These are phyloP conservation scores for Pleomassaria siparia DNA, from an alignment of 2,329 filamentous ascomycete genomes.

Conservation along the genomic window DNA sequence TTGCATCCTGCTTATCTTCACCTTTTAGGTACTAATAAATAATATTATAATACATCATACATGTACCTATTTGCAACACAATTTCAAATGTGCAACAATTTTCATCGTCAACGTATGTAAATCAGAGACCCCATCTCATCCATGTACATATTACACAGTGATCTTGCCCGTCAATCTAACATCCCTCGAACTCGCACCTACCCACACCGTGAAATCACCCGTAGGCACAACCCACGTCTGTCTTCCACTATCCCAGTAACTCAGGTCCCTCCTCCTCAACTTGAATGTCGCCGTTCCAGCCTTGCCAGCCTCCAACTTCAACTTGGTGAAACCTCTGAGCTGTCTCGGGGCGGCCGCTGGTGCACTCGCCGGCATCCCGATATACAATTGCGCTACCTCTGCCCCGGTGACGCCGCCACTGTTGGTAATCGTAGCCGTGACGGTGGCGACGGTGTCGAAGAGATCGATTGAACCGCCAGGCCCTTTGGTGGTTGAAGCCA, in stretches of 20 bases:
- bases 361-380: slow-evolving; percentile 34
- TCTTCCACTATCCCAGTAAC: slow-evolving; percentile 38
- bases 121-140: no score
- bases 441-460: slow-evolving; percentile 37
- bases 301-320: slow-evolving; percentile 32
- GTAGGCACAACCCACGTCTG: slow-evolving; percentile 38
- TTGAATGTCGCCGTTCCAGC: slow-evolving; percentile 37
- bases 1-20: no score
- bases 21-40: no score
- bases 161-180: slow-evolving; percentile 37
- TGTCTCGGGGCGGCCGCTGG: slow-evolving; percentile 36
- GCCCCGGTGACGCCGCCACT: slow-evolving; percentile 38
- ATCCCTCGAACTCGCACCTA: slow-evolving; percentile 42
- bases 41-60: no score
- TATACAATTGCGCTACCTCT: slow-evolving; percentile 43
- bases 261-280: slow-evolving; percentile 40
- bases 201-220: slow-evolving; percentile 35
- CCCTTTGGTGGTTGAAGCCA: slow-evolving; percentile 25
- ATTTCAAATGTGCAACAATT: no score
- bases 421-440: slow-evolving; percentile 40
- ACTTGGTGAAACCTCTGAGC: slow-evolving; percentile 41
- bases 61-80: no score
- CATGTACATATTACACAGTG: slow-evolving; percentile 28
- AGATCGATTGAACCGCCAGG: slow-evolving; percentile 35
- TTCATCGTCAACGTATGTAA: no score